These are phyloP conservation scores for Xylariales sp. DNA, from an alignment of 2,329 filamentous ascomycete genomes.

Conservation along the genomic window DNA sequence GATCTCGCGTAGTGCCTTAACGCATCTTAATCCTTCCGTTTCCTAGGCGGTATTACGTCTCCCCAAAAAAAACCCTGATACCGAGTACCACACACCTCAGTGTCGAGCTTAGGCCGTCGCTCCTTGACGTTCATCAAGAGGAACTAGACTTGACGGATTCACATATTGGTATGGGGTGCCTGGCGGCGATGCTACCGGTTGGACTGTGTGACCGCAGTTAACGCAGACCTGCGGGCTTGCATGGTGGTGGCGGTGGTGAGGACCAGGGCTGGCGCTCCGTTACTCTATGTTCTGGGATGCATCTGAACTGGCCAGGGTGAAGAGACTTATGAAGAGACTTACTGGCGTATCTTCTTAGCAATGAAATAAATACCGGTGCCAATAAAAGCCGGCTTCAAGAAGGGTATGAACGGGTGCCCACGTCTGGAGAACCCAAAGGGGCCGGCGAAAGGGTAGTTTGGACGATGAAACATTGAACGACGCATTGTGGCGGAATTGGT, in stretches of 20 bases:
- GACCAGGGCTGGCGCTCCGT: no score
- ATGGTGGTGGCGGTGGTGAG: background rate
- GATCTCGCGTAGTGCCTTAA: no score
- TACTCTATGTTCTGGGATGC: background rate
- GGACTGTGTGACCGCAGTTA: background rate
- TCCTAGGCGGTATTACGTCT: no score
- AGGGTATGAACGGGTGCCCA: background rate
- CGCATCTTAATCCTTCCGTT: no score
- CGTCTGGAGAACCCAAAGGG: background rate
- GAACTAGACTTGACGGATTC: background rate
- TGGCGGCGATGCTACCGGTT: background rate
- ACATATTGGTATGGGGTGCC: background rate
- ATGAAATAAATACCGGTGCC: conserved; percentile 5
- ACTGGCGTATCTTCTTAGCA: conserved; percentile 1
- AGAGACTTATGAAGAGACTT: background rate
- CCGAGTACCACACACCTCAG: no score
- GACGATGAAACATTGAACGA: no score
- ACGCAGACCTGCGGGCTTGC: background rate
- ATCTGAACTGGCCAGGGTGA: background rate
- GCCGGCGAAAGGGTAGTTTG: conserved; percentile 1
- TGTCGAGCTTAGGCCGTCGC: no score
- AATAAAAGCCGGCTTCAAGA: conserved; percentile 3
- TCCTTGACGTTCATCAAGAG: background rate
- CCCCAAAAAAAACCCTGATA: no score
- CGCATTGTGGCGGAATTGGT: no score